Conservation (phyloP, 495 filamentous ascomycete genomes). For the Parachaetomium inaequale region DNA sequence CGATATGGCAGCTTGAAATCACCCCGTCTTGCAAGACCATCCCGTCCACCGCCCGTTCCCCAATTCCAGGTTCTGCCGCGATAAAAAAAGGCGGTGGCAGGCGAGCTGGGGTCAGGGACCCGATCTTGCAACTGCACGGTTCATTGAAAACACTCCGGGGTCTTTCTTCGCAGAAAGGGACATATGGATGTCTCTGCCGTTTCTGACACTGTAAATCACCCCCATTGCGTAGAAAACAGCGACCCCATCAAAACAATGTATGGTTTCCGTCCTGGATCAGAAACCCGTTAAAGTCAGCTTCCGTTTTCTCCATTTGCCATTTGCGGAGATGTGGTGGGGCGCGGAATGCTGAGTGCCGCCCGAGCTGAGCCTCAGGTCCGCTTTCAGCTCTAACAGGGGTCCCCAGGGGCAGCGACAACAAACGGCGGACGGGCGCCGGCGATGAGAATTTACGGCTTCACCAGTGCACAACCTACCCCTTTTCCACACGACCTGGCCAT, state of each 20-base stretch:
- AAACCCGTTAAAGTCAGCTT: background rate
- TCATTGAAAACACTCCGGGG: too few species aligned
- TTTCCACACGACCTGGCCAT: background rate
- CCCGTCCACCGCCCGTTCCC: background rate
- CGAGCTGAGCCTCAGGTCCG: slow-evolving; percentile 3
- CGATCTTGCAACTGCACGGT: background rate
- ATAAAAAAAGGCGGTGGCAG: slow-evolving; percentile 16
- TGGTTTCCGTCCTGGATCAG: background rate
- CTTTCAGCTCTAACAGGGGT: slow-evolving; percentile 8
- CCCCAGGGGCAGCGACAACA: slow-evolving; percentile 7
- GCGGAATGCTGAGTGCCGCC: background rate
- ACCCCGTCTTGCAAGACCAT: too few species aligned
- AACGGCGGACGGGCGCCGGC: background rate
- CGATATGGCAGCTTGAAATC: too few species aligned
- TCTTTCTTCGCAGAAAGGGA: too few species aligned
- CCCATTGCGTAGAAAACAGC: too few species aligned
- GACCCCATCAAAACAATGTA: too few species aligned
- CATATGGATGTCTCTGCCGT: too few species aligned
- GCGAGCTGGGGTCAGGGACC: background rate
- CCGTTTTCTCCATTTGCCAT: slow-evolving; percentile 1
- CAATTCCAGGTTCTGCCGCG: slow-evolving; percentile 5
- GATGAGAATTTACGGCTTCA: background rate
- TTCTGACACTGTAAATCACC: too few species aligned
- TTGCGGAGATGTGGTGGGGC: slow-evolving; percentile 2
- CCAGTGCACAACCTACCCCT: background rate